Evolutionary conservation across 2,329 filamentous ascomycete species (phyloP).

Genomic region (Lecanicillium sp.): DNA sequence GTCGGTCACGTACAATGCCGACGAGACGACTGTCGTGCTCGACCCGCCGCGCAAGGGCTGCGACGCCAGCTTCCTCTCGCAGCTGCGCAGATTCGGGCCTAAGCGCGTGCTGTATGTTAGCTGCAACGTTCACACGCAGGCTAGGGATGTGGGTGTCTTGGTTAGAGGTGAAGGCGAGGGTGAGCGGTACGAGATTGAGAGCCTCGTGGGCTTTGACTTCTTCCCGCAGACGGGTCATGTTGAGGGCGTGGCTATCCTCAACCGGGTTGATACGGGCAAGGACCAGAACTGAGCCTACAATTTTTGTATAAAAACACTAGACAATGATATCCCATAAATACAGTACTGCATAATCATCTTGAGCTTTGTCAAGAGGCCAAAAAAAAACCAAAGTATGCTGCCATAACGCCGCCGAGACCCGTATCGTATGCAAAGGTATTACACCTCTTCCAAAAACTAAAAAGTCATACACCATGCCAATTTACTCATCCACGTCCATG

Average conservation of each 20-base stretch:
- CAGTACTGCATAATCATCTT: no score
- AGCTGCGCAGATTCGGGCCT: conserved; percentile 73
- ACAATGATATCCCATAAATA: no score
- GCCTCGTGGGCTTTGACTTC: conserved; percentile 88
- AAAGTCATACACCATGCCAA: no score
- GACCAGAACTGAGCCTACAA: no score
- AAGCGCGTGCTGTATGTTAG: conserved; percentile 84
- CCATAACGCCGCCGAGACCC: no score
- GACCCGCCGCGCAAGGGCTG: conserved; percentile 97
- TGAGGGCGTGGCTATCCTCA: conserved; percentile 59
- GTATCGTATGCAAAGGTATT: no score
- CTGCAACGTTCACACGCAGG: conserved; percentile 97
- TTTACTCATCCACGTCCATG: neutral
- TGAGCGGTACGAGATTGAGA: conserved; percentile 76
- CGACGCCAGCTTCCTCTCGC: conserved; percentile 72
- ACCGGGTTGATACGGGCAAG: conserved; percentile 38
- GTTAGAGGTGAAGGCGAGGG: conserved; percentile 56
- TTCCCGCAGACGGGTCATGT: conserved; percentile 81
- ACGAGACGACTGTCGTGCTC: conserved; percentile 87
- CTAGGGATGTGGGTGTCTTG: conserved; percentile 81
- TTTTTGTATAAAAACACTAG: no score
- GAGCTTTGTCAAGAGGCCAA: no score
- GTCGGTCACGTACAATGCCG: conserved; percentile 61
- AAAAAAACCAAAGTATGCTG: no score
- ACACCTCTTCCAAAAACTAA: no score